These are phyloP conservation scores for Cladorrhinum sp. DNA, from an alignment of 2,329 filamentous ascomycete genomes.

Conservation along the genomic window DNA sequence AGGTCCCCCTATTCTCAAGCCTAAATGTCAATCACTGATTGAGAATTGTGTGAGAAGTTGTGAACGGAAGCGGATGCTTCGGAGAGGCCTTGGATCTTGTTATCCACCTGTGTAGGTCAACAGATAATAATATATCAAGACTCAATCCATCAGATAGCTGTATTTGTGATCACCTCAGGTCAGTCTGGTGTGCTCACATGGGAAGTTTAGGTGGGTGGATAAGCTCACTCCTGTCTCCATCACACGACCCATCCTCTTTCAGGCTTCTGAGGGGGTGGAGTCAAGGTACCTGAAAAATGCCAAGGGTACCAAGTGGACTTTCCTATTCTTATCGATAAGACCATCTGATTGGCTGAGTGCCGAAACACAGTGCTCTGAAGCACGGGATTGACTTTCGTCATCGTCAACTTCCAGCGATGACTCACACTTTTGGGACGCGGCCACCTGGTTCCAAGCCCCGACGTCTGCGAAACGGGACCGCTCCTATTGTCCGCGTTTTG, in stretches of 20 bases:
- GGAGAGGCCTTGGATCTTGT: too few species aligned
- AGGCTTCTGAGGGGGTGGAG: conserved; percentile 8
- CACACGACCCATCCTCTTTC: conserved; percentile 3
- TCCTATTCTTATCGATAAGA: conserved; percentile 21
- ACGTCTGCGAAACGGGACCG: conserved; percentile 11
- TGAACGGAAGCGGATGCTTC: neutral
- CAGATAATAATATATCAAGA: neutral
- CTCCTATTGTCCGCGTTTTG: conserved; percentile 11
- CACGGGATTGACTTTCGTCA: neutral
- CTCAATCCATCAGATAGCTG: conserved; percentile 18
- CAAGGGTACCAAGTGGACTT: conserved; percentile 22
- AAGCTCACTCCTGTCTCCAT: conserved; percentile 2
- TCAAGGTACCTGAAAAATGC: conserved; percentile 13
- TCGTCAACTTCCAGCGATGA: conserved; percentile 16
- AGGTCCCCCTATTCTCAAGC: too few species aligned
- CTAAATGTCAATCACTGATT: too few species aligned
- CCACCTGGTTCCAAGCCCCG: conserved; percentile 6
- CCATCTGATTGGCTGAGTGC: neutral
- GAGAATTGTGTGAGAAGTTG: neutral
- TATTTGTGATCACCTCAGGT: conserved; percentile 22
- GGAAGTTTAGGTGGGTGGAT: neutral
- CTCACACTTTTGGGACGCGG: conserved; percentile 15
- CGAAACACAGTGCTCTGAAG: neutral
- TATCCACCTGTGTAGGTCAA: neutral
- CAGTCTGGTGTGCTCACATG: neutral